These are phyloP conservation scores for Phialophora macrospora DNA, from an alignment of 2,329 filamentous ascomycete species.

Conservation along the genomic window DNA sequence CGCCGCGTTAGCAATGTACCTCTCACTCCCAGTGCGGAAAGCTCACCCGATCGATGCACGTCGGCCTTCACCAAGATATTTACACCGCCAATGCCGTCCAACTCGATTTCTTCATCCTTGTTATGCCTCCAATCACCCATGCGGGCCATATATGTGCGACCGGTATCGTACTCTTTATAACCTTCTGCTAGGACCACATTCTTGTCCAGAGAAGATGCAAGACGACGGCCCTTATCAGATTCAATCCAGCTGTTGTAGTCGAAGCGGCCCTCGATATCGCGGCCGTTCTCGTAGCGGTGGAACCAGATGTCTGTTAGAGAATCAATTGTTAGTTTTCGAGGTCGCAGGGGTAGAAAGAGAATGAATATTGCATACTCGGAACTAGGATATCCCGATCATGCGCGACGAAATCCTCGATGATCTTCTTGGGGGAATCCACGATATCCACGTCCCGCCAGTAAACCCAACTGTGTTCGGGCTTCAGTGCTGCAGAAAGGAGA, in stretches of 20 bases:
- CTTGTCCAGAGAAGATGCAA: constrained; percentile 74
- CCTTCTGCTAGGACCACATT: constrained; percentile 89
- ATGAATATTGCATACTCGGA: constrained; percentile 71
- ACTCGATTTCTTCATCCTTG: constrained; percentile 87
- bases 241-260: constrained; percentile 99
- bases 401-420: constrained; percentile 92
- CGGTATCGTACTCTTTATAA: constrained; percentile 91
- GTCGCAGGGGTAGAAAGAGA: constrained; percentile 34
- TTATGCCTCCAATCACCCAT: constrained; percentile 93
- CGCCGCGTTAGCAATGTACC: not conserved
- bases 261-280: constrained; percentile 93
- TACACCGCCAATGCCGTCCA: constrained; percentile 95
- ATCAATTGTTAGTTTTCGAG: not conserved
- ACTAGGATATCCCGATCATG: constrained; percentile 93
- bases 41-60: constrained; percentile 86
- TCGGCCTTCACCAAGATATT: constrained; percentile 98
- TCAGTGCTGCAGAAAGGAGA: constrained; percentile 79
- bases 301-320: constrained; percentile 83
- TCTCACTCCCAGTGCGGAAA: not conserved
- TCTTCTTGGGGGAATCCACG: constrained; percentile 81
- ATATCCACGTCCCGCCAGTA: constrained; percentile 99
- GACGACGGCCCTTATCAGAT: constrained; percentile 78
- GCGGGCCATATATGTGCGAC: constrained; percentile 82
- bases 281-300: constrained; percentile 78
- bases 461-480: constrained; percentile 95